Conservation (phyloP, 345 rosid genomes). For the Salix udensis region DNA sequence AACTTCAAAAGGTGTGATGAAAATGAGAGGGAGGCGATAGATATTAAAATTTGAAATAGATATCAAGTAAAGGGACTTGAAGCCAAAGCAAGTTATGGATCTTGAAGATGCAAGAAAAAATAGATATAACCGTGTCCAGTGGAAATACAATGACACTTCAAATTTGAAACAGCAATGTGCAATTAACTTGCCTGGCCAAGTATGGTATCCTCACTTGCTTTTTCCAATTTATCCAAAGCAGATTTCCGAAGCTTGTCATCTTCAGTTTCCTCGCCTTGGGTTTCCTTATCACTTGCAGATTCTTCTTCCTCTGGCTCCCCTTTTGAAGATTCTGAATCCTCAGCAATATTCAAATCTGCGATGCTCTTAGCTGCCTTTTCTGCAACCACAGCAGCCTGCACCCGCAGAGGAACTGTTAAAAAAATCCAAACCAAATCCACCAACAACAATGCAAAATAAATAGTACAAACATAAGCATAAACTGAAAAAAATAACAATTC, state of each 20-base stretch:
- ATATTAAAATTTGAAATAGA: neutral
- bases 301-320: constrained; percentile 48
- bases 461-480: neutral
- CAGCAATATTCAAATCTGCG: constrained; percentile 46
- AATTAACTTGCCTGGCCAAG: constrained; percentile 77
- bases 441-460: neutral
- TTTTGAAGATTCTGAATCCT: constrained; percentile 60
- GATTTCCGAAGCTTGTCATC: constrained; percentile 53
- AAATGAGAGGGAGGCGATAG: too few relatives aligned
- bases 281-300: constrained; percentile 46
- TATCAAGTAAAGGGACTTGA: neutral
- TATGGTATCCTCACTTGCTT: constrained; percentile 74
- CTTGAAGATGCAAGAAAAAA: neutral
- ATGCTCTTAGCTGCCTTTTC: constrained; percentile 84
- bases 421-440: neutral
- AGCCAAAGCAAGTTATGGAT: neutral
- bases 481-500: neutral
- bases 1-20: neutral
- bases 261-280: constrained; percentile 52
- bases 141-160: neutral
- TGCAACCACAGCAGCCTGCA: constrained; percentile 81
- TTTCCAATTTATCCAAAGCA: constrained; percentile 71
- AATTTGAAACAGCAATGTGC: constrained; percentile 11
- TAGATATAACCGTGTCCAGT: neutral
- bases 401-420: constrained; percentile 14